These are phyloP conservation scores for Ettlia oleoabundans DNA, from an alignment of 139 green algal genomes.

Conservation along the genomic window DNA sequence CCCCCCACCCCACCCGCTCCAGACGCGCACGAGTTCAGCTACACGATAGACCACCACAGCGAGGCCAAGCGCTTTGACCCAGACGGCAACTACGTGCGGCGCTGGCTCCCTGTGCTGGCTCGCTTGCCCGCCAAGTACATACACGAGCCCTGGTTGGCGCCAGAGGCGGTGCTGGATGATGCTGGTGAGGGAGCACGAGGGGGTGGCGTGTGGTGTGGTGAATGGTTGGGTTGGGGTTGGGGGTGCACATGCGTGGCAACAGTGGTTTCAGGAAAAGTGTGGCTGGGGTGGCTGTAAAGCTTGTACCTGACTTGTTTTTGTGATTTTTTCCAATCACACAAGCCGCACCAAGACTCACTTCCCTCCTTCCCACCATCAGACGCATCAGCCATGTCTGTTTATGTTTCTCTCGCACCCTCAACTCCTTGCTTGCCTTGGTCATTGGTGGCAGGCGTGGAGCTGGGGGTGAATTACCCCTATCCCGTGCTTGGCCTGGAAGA, in stretches of 20 bases:
- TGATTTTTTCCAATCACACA: too few species aligned
- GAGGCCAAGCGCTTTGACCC: constrained; percentile 79
- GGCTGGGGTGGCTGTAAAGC: not conserved
- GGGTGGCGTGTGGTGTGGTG: not conserved
- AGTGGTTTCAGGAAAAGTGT: too few species aligned
- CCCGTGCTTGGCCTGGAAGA: constrained; percentile 65
- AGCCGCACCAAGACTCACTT: too few species aligned
- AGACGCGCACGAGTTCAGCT: constrained; percentile 66
- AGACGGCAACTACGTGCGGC: constrained; percentile 87
- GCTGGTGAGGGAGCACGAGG: constrained; percentile 55
- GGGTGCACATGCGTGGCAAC: too few species aligned
- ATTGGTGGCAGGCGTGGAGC: constrained; percentile 78
- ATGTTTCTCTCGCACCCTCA: too few species aligned
- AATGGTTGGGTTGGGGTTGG: too few species aligned
- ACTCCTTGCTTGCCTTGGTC: constrained; percentile 45
- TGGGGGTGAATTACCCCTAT: constrained; percentile 71
- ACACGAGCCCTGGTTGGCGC: constrained; percentile 78
- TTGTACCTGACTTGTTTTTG: too few species aligned
- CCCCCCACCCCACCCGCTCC: not conserved
- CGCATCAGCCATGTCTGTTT: too few species aligned
- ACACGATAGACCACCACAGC: constrained; percentile 78
- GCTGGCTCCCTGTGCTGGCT: constrained; percentile 87
- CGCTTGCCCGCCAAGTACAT: constrained; percentile 79
- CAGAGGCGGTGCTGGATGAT: constrained; percentile 55
- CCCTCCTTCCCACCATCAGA: too few species aligned